Evolutionary conservation across 768 basidiomycete genomes (phyloP).

Genomic region (Agaricus bisporus): DNA sequence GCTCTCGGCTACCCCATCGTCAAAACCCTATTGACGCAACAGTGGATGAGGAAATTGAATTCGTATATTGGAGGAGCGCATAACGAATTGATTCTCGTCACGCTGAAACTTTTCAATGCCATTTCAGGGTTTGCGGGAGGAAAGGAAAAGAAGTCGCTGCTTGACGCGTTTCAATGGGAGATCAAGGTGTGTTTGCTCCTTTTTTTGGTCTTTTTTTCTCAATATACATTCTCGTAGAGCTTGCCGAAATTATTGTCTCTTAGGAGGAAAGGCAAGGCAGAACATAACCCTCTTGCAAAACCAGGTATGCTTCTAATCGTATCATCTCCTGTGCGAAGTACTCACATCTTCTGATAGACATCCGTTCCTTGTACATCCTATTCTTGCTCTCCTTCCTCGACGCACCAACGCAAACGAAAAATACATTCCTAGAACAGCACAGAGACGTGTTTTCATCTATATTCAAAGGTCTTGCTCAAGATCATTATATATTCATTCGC

Average conservation of each 20-base stretch:
- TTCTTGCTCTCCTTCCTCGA: slow-evolving; percentile 73
- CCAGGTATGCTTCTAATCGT: slow-evolving; percentile 42
- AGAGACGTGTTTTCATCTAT: slow-evolving; percentile 56
- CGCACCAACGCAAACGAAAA: slow-evolving; percentile 46
- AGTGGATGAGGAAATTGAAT: slow-evolving; percentile 52
- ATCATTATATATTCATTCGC: slow-evolving; percentile 56
- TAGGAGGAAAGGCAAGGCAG: slow-evolving; percentile 53
- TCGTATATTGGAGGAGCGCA: slow-evolving; percentile 56
- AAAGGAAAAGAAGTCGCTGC: slow-evolving; percentile 50
- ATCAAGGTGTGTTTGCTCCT: slow-evolving; percentile 45
- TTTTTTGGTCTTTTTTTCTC: neutral
- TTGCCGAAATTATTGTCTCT: slow-evolving; percentile 63
- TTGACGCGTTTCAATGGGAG: slow-evolving; percentile 77
- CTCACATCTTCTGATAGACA: slow-evolving; percentile 40
- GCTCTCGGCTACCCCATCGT: slow-evolving; percentile 55
- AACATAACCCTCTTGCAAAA: slow-evolving; percentile 36
- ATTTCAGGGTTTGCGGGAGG: slow-evolving; percentile 64
- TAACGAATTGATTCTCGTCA: slow-evolving; percentile 60
- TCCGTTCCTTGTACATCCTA: slow-evolving; percentile 68
- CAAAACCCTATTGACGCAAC: slow-evolving; percentile 49
- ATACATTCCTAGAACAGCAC: slow-evolving; percentile 64
- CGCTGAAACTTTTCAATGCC: slow-evolving; percentile 56
- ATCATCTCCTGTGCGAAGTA: neutral
- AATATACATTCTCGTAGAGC: slow-evolving; percentile 30
- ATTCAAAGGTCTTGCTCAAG: slow-evolving; percentile 69